phyloP scores from a whole-genome alignment of 108 stramenopile genomes.

The Pseudonitzschia multiseries region DNA sequence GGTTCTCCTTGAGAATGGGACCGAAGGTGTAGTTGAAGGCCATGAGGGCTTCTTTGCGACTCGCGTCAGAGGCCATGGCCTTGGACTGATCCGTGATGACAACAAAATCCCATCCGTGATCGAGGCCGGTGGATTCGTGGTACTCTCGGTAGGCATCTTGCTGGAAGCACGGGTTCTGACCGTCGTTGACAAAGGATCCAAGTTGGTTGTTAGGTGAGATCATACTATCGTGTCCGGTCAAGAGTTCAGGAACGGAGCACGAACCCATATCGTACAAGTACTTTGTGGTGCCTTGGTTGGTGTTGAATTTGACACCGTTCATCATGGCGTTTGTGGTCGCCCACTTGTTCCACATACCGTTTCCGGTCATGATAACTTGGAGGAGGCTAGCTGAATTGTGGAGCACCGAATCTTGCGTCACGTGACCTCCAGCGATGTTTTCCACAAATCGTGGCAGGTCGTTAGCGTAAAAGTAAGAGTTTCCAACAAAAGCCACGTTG shows the following conservation, averaged over 20 bases:
- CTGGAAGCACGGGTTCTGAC: slow-evolving; percentile 51
- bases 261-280: slow-evolving; percentile 55
- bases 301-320: slow-evolving; percentile 17
- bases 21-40: slow-evolving; percentile 44
- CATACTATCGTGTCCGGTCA: slow-evolving; percentile 39
- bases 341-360: slow-evolving; percentile 60
- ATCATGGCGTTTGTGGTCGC: slow-evolving; percentile 37
- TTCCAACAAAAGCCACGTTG: slow-evolving; percentile 56
- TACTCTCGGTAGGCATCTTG: slow-evolving; percentile 40
- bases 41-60: slow-evolving; percentile 33
- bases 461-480: slow-evolving; percentile 52
- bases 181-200: slow-evolving; percentile 45
- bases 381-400: slow-evolving; percentile 36
- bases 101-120: slow-evolving; percentile 44
- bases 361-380: slow-evolving; percentile 44
- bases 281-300: slow-evolving; percentile 12
- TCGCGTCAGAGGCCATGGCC: slow-evolving; percentile 38
- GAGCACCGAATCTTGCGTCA: slow-evolving; percentile 53
- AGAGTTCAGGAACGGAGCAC: slow-evolving; percentile 55
- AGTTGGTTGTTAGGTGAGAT: slow-evolving; percentile 31
- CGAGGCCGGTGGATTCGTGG: slow-evolving; percentile 5
- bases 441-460: slow-evolving; percentile 59
- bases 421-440: slow-evolving; percentile 11
- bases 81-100: slow-evolving; percentile 52
- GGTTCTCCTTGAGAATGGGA: slow-evolving; percentile 32